phyloP scores from a whole-genome alignment of 352 stramenopile genomes.

The Pythium graminicola region DNA sequence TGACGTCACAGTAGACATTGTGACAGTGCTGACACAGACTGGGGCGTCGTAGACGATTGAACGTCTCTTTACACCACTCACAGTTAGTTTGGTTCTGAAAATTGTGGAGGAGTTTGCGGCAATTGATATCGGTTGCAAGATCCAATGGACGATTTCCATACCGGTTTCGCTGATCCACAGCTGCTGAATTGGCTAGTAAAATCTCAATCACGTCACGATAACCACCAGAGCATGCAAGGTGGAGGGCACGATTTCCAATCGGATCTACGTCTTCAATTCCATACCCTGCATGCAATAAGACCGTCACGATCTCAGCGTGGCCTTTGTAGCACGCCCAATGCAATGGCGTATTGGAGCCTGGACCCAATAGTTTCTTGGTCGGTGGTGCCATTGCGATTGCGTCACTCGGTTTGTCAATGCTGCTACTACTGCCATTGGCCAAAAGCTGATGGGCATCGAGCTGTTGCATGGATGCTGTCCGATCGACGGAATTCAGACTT shows the following conservation, averaged over 20 bases:
- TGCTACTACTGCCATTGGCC: conserved; percentile 11
- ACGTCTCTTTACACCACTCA: conserved; percentile 74
- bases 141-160: conserved; percentile 75
- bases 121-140: conserved; percentile 51
- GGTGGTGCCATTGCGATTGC: neutral
- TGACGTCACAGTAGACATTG: conserved; percentile 73
- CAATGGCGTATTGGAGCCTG: conserved; percentile 59
- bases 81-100: conserved; percentile 54
- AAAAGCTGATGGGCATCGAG: conserved; percentile 8
- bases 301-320: conserved; percentile 52
- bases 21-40: conserved; percentile 78
- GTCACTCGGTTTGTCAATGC: neutral
- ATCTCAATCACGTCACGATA: conserved; percentile 63
- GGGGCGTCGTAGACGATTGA: conserved; percentile 50
- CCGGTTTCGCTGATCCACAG: conserved; percentile 50
- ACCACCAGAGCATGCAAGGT: conserved; percentile 66
- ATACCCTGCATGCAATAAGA: conserved; percentile 66
- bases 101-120: conserved; percentile 54
- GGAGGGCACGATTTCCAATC: conserved; percentile 64
- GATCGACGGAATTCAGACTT: conserved; percentile 2
- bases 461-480: conserved; percentile 1
- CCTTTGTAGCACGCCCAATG: conserved; percentile 86
- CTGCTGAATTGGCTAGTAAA: conserved; percentile 56
- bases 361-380: conserved; percentile 18
- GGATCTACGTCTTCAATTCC: conserved; percentile 56